Evolutionary conservation across 1,139 yeast genomes (phyloP), one percentile per base, ranked within the genome.

Genomic region (Trichomonascaceae sp.): DNA sequence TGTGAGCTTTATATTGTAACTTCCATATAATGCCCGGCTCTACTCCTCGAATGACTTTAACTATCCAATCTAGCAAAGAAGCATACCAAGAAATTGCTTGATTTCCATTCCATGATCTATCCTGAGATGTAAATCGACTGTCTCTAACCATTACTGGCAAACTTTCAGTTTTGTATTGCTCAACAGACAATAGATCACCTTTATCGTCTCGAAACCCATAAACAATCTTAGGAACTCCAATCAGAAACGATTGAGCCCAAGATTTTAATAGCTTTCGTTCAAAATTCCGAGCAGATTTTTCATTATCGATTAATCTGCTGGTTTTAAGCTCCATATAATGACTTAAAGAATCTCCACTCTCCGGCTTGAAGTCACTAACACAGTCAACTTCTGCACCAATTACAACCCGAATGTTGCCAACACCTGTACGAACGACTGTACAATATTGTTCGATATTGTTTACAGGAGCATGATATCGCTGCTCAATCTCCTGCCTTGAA

Each of bases 381-480:
- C 96, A 85, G 69, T 91, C 98, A 17, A 91, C 87, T 69, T 93
- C 98, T 1, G 96, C 97, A 1, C 93, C 96, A 49, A 91, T 71
- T 1, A 87, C 67, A 47, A 90, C 71, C 61, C 80, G 81, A 27
- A 82, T 78, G 52, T 78, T 78, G 3, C 96, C 97, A 12, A 90
- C 82, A 1, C 96, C 95, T 0, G 97, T 85, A 59, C 81, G 78
- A 7, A 90, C 93, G 24, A 90, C 85, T 1, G 88, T 79, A 45
- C 87, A 77, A 65, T 82, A 90, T 69, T 87, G 96, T 62, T 84
- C 91, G 60, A 82, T 82, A 65, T 84, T 87, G 63, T 77, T 83
- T 13, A 85, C 95, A 1, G 71, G 70, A 58, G 74, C 74, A 22
- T 58, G 50, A 62, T 79, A 81, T 54, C 98, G 74, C 32, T 74